Percentiles rank a stretch among this genome's conserved stretches.
phyloP scores from a whole-genome alignment of 257 asterid genomes.

The Solanum raphanifolium region DNA sequence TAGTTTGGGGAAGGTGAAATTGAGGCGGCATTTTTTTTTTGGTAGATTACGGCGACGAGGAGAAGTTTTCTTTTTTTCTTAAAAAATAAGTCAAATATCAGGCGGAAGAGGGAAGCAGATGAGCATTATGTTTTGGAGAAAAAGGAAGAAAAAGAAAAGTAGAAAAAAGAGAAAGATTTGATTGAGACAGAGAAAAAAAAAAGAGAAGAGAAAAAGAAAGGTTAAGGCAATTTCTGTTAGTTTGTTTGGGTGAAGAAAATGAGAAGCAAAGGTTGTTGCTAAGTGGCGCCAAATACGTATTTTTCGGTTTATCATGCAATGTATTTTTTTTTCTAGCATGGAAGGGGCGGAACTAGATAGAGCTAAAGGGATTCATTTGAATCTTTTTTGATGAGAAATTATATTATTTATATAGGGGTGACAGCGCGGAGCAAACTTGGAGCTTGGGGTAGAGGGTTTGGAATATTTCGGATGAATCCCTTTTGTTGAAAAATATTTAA shows the following conservation, averaged over 20 bases:
- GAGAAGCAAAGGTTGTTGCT: neutral
- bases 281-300: neutral
- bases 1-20: neutral
- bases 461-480: neutral
- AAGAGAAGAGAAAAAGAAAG: neutral
- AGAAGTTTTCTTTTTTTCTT: neutral
- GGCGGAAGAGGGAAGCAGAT: slow-evolving; percentile 25
- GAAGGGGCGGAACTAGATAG: neutral
- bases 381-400: neutral
- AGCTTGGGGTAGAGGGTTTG: neutral
- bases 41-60: neutral
- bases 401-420: neutral
- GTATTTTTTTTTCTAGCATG: neutral
- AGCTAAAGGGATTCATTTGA: rapidly evolving
- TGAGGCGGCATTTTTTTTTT: neutral
- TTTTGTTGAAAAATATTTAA: too few relatives aligned
- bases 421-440: rapidly evolving
- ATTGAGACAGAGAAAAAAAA: neutral
- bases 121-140: slow-evolving; percentile 13
- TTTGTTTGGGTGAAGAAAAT: slow-evolving; percentile 24
- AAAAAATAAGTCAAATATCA: neutral
- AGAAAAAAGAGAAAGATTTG: neutral
- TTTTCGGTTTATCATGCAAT: neutral
- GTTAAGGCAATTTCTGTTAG: slow-evolving; percentile 13
- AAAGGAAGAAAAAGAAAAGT: neutral